Conservation (phyloP, 768 basidiomycete genomes). For the Polyporus arcularius region DNA sequence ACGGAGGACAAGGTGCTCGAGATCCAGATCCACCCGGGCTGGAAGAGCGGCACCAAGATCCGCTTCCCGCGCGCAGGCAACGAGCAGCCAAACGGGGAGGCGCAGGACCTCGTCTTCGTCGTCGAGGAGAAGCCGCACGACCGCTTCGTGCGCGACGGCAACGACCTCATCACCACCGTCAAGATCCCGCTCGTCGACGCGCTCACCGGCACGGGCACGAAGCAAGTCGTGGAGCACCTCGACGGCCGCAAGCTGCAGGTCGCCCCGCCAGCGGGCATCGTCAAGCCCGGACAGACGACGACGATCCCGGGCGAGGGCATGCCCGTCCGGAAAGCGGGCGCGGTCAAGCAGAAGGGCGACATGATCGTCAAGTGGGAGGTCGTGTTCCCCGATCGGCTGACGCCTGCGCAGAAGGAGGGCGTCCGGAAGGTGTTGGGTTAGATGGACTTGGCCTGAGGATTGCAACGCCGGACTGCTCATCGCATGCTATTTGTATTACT, state of each 20-base stretch:
- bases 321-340: constrained; percentile 84
- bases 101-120: constrained; percentile 93
- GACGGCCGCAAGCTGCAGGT: constrained; percentile 82
- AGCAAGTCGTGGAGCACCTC: constrained; percentile 62
- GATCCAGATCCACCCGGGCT: constrained; percentile 80
- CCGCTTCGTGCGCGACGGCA: constrained; percentile 74
- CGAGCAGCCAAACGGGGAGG: constrained; percentile 62
- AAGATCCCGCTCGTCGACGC: constrained; percentile 83
- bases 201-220: constrained; percentile 58
- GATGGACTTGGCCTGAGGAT: neutral
- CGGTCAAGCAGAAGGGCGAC: constrained; percentile 76
- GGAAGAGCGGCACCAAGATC: constrained; percentile 96
- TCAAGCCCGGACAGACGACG: constrained; percentile 79
- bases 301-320: constrained; percentile 79
- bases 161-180: constrained; percentile 68
- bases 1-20: constrained; percentile 88
- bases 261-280: constrained; percentile 60
- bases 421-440: constrained; percentile 63
- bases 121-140: constrained; percentile 94
- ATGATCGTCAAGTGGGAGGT: constrained; percentile 82
- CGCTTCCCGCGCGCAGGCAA: constrained; percentile 88
- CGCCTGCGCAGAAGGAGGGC: constrained; percentile 77
- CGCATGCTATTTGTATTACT: constrained; percentile 14
- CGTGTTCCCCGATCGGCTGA: constrained; percentile 77
- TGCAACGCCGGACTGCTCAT: neutral